Evolutionary conservation across 345 rosid species (phyloP).

Genomic region (Cardiospermum halicacabum): DNA sequence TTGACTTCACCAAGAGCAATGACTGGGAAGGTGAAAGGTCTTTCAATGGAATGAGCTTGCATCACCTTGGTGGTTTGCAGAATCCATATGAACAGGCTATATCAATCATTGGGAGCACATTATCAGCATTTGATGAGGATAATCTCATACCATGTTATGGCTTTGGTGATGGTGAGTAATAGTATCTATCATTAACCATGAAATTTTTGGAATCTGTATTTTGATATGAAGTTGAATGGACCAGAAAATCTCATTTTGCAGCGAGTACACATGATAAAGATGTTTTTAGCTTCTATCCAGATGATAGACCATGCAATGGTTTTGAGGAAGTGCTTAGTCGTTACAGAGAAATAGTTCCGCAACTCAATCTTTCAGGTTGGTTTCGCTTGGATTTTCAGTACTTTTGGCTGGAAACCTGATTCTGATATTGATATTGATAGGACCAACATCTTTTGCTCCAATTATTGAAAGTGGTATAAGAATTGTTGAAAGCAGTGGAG

Average conservation of each 20-base stretch:
- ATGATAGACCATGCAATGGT: constrained; percentile 35
- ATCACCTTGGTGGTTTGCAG: constrained; percentile 31
- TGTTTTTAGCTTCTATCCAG: constrained; percentile 44
- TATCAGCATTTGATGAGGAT: constrained; percentile 48
- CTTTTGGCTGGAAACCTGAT: not conserved
- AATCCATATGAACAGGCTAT: constrained; percentile 56
- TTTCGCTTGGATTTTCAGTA: not conserved
- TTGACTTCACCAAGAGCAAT: constrained; percentile 72
- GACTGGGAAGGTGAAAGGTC: constrained; percentile 68
- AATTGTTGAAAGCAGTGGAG: constrained; percentile 45
- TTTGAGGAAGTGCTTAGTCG: constrained; percentile 44
- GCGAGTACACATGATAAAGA: constrained; percentile 51
- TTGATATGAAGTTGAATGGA: not conserved
- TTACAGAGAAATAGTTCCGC: constrained; percentile 47
- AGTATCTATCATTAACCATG: not conserved
- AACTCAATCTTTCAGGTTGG: constrained; percentile 36
- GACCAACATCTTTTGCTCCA: constrained; percentile 59
- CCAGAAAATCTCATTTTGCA: constrained; percentile 15
- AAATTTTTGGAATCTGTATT: not conserved
- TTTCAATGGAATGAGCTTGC: constrained; percentile 34
- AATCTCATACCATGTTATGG: constrained; percentile 51
- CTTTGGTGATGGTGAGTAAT: constrained; percentile 45
- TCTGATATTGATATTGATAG: constrained; percentile 15
- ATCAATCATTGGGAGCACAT: constrained; percentile 47
- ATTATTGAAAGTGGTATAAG: constrained; percentile 39